These are phyloP conservation scores for Diaporthe aspalathi DNA, from an alignment of 2,329 filamentous ascomycete species.

Conservation along the genomic window DNA sequence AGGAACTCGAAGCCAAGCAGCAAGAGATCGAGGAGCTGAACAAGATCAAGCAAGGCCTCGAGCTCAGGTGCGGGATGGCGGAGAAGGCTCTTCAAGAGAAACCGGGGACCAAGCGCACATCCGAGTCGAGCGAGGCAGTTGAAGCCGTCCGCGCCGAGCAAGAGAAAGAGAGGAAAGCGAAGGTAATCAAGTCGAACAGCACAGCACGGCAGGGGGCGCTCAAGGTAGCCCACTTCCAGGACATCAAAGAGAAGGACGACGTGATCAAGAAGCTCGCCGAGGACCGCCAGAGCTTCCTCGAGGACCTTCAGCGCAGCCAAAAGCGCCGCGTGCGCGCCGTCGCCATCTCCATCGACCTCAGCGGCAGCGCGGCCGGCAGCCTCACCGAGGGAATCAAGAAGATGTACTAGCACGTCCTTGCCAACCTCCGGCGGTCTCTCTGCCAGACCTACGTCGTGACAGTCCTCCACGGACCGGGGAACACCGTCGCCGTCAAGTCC, in stretches of 20 bases:
- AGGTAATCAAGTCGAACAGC: no score
- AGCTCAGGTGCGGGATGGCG: neutral
- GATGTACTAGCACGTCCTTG: neutral
- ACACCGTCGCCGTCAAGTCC: neutral
- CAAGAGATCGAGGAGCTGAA: neutral
- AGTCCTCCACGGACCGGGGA: neutral
- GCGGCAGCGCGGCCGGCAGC: slow-evolving; percentile 1
- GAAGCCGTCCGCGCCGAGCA: neutral
- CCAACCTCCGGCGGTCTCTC: neutral
- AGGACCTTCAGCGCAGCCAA: neutral
- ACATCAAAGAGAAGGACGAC: neutral
- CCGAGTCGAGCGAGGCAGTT: neutral
- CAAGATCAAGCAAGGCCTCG: neutral
- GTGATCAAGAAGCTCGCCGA: neutral
- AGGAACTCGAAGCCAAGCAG: neutral
- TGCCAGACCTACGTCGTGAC: slow-evolving; percentile 27
- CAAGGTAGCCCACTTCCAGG: no score
- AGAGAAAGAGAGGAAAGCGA: neutral
- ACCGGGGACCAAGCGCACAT: neutral
- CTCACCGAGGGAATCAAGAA: slow-evolving; percentile 13
- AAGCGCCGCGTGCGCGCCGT: neutral
- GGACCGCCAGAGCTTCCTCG: neutral
- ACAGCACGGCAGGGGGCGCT: no score
- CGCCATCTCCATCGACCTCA: slow-evolving; percentile 17
- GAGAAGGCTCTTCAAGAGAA: neutral